These are phyloP conservation scores for Carex scoparia DNA, from an alignment of 176 grass and related monocot species.

Conservation along the genomic window DNA sequence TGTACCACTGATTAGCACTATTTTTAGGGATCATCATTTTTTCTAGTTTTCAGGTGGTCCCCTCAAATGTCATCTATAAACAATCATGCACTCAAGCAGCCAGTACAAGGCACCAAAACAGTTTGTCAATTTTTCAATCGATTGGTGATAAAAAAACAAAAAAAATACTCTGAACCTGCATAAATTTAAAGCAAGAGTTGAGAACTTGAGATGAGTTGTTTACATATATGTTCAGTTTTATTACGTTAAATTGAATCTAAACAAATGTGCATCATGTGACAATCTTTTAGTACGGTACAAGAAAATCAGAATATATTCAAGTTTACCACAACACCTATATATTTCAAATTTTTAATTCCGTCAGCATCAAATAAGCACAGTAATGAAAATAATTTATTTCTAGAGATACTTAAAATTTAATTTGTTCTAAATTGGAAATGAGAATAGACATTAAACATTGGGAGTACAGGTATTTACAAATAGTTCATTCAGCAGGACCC, in stretches of 20 bases:
- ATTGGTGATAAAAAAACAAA: not conserved
- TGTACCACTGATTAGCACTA: not conserved
- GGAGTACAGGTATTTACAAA: constrained; percentile 28
- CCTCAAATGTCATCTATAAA: not conserved
- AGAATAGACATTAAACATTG: constrained; percentile 23
- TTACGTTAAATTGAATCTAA: not conserved
- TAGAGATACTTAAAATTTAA: constrained; percentile 11
- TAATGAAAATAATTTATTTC: not conserved
- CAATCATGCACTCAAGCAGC: not conserved
- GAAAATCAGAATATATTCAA: not conserved
- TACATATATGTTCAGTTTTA: not conserved
- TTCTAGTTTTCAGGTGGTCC: not conserved
- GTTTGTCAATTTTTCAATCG: not conserved
- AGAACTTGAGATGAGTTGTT: not conserved
- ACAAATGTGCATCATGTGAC: not conserved
- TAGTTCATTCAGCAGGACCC: constrained; percentile 22
- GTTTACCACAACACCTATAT: not conserved
- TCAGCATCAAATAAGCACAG: not conserved
- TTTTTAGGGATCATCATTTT: not conserved
- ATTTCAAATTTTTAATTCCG: not conserved
- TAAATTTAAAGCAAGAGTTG: not conserved
- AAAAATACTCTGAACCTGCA: not conserved
- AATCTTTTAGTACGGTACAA: not conserved
- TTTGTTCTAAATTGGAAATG: constrained; percentile 14
- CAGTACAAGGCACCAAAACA: not conserved